Evolutionary conservation across 2,329 filamentous ascomycete genomes (phyloP).

Genomic region (Ambrosiella beaveri): DNA sequence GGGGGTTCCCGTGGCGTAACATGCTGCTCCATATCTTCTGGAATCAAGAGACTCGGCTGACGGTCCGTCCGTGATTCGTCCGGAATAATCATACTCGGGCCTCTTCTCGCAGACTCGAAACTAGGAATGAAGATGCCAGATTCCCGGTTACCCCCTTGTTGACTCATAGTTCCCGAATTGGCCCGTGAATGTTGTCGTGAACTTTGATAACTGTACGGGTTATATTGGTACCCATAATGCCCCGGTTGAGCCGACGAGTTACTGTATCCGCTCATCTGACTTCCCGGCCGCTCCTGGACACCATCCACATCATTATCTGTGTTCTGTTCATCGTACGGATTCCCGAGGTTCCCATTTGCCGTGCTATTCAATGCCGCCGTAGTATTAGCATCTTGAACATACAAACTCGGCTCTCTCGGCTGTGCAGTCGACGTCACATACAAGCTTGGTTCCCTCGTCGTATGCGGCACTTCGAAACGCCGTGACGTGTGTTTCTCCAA

Average conservation of each 20-base stretch:
- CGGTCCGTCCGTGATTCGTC: slow-evolving; percentile 12
- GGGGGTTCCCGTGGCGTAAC: background rate
- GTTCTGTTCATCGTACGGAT: background rate
- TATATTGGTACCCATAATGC: background rate
- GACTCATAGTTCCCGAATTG: background rate
- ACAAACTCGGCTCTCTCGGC: slow-evolving; percentile 5
- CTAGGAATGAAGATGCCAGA: slow-evolving; percentile 10
- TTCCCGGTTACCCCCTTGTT: background rate
- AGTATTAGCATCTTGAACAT: no score
- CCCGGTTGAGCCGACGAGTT: background rate
- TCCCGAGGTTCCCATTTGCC: no score
- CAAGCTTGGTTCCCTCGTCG: slow-evolving; percentile 10
- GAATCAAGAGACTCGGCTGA: slow-evolving; percentile 9
- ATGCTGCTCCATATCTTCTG: slow-evolving; percentile 11
- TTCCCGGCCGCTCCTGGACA: slow-evolving; percentile 7
- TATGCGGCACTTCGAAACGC: slow-evolving; percentile 7
- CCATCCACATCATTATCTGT: slow-evolving; percentile 2
- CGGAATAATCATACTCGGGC: slow-evolving; percentile 11
- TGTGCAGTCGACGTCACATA: slow-evolving; percentile 5
- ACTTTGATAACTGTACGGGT: background rate
- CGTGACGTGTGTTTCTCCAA: slow-evolving; percentile 13
- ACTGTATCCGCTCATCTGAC: slow-evolving; percentile 8
- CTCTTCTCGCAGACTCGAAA: slow-evolving; percentile 8
- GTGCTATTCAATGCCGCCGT: no score
- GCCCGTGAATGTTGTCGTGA: slow-evolving; percentile 3